Conservation (phyloP, 1,284 basidiomycete species). For the Microbotryum silenes-acaulis region DNA sequence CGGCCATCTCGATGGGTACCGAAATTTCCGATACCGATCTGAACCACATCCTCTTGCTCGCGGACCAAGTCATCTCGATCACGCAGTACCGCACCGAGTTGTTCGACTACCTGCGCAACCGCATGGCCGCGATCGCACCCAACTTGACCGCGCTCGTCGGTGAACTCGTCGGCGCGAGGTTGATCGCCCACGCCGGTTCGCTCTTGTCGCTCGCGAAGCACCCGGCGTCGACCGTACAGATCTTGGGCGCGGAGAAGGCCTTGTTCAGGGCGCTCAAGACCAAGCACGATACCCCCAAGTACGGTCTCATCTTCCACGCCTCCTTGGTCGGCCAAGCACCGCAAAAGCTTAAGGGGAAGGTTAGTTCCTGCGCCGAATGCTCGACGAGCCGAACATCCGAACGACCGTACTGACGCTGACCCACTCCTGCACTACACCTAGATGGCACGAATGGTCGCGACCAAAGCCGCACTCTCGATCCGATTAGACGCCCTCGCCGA, state of each 20-base stretch:
- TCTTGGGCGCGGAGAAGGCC: slow-evolving; percentile 96
- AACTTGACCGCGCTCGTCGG: slow-evolving; percentile 90
- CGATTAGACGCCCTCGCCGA: slow-evolving; percentile 95
- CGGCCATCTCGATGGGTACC: slow-evolving; percentile 96
- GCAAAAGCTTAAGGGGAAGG: slow-evolving; percentile 96
- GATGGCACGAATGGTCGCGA: slow-evolving; percentile 99
- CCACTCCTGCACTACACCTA: slow-evolving; percentile 35
- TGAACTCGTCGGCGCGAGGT: slow-evolving; percentile 86
- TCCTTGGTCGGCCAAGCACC: slow-evolving; percentile 95
- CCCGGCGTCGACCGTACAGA: slow-evolving; percentile 96
- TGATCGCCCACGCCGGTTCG: slow-evolving; percentile 96
- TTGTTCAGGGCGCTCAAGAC: slow-evolving; percentile 96
- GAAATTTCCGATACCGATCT: slow-evolving; percentile 96
- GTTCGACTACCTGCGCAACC: slow-evolving; percentile 82
- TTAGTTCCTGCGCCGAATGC: slow-evolving; percentile 36
- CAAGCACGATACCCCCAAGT: slow-evolving; percentile 94
- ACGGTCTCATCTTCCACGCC: slow-evolving; percentile 50
- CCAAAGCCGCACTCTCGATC: slow-evolving; percentile 91
- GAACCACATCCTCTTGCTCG: slow-evolving; percentile 85
- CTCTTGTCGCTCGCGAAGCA: slow-evolving; percentile 97
- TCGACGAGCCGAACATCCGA: neutral
- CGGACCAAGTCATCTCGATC: slow-evolving; percentile 75
- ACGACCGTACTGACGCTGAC: neutral
- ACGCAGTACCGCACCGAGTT: slow-evolving; percentile 91
- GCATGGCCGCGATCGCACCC: slow-evolving; percentile 97